Percentiles rank a stretch among this genome's conserved stretches.
Evolutionary conservation across 2,329 filamentous ascomycete genomes (phyloP).

Genomic region (Talaromyces piceae): DNA sequence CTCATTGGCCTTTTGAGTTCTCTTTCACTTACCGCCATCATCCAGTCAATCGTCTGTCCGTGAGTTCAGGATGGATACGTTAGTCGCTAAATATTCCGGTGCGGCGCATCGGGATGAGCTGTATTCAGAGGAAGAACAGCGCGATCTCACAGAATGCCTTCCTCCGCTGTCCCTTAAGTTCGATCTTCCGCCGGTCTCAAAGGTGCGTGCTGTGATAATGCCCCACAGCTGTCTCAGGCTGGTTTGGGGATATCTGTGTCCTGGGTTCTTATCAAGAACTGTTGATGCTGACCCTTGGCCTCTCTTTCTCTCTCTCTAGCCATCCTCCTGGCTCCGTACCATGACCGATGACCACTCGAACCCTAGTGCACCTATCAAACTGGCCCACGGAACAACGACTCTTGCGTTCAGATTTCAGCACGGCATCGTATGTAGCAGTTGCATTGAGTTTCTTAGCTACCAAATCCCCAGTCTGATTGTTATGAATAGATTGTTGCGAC

Average conservation of each 20-base stretch:
- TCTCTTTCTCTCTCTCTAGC: constrained; percentile 51
- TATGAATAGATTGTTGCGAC: constrained; percentile 72
- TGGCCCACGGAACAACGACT: constrained; percentile 96
- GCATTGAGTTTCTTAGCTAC: not conserved
- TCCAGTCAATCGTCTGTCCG: constrained; percentile 1
- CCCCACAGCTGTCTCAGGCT: not conserved
- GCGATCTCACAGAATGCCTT: constrained; percentile 62
- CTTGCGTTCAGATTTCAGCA: constrained; percentile 97
- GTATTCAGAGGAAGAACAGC: constrained; percentile 63
- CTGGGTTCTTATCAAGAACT: not conserved
- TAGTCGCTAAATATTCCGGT: constrained; percentile 86
- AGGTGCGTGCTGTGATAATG: constrained; percentile 53
- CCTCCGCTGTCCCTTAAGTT: constrained; percentile 85
- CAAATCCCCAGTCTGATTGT: not conserved
- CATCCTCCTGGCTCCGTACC: constrained; percentile 88
- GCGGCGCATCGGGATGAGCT: constrained; percentile 67
- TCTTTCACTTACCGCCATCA: not conserved
- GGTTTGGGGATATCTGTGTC: not conserved
- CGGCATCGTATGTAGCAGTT: constrained; percentile 56
- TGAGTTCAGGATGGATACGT: constrained; percentile 64
- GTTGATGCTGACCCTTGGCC: not conserved
- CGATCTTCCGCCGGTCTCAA: constrained; percentile 83
- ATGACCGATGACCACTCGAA: constrained; percentile 97
- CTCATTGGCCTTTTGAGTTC: constrained; percentile 9
- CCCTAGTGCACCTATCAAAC: constrained; percentile 96